Conservation (phyloP, 163 green algal genomes). For the Scenedesmus sp. region DNA sequence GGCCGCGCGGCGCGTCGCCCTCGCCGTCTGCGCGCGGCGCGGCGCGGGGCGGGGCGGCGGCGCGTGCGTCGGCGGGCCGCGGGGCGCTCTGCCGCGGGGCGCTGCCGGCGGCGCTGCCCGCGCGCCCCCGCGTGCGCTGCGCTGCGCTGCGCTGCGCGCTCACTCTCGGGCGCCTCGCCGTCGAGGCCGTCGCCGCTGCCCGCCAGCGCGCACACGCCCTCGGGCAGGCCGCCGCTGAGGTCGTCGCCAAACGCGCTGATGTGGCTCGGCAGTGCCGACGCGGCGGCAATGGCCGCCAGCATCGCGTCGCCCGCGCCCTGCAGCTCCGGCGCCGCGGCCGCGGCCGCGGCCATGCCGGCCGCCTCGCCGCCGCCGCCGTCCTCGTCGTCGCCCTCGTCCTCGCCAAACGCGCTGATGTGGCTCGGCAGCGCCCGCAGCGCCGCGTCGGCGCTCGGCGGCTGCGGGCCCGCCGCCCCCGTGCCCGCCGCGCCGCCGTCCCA, state of each 20-base stretch:
- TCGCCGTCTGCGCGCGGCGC: no score
- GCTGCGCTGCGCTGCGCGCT: neutral
- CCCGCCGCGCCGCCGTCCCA: neutral
- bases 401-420: constrained; percentile 68
- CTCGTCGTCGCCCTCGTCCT: constrained; percentile 35
- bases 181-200: neutral
- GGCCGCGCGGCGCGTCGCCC: no score
- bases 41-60: no score
- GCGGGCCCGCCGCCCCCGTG: neutral
- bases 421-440: constrained; percentile 47
- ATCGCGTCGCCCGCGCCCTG: no score
- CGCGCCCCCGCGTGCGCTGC: no score
- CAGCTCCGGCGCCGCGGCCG: neutral
- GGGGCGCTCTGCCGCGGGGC: no score
- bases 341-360: constrained; percentile 2
- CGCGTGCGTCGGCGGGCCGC: no score
- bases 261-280: constrained; percentile 53
- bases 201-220: neutral
- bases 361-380: constrained; percentile 20
- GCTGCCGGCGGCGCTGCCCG: no score
- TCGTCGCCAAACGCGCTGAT: constrained; percentile 64
- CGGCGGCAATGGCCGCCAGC: no score
- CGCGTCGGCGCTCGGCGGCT: neutral
- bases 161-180: neutral
- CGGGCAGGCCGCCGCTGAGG: constrained; percentile 12